Evolutionary conservation across 2,329 filamentous ascomycete species (phyloP).

Genomic region (Colletotrichum tabaci): DNA sequence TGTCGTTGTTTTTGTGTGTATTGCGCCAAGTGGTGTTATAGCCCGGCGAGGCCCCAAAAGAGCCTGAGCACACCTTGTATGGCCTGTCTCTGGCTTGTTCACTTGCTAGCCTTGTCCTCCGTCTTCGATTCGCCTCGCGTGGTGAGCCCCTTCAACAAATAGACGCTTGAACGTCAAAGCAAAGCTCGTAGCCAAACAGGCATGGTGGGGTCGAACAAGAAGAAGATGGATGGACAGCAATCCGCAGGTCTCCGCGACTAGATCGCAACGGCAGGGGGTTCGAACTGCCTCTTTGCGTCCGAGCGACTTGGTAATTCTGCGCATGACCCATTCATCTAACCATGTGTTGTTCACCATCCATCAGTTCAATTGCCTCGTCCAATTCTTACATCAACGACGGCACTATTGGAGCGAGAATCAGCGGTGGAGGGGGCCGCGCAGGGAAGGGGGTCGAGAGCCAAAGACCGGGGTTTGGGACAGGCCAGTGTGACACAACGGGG

Average conservation of each 20-base stretch:
- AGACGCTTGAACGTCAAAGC: slow-evolving; percentile 10
- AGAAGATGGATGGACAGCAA: slow-evolving; percentile 19
- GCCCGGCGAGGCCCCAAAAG: slow-evolving; percentile 8
- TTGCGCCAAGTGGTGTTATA: slow-evolving; percentile 8
- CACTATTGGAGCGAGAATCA: not conserved
- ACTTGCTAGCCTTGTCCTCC: slow-evolving; percentile 26
- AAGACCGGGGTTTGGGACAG: not conserved
- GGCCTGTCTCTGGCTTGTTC: not conserved
- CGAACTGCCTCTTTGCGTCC: slow-evolving; percentile 7
- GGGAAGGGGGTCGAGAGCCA: not conserved
- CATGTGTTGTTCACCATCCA: not conserved
- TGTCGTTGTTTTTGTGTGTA: not conserved
- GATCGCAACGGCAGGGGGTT: slow-evolving; percentile 6
- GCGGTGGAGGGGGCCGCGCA: not conserved
- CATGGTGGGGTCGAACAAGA: not conserved
- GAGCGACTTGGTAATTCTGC: not conserved
- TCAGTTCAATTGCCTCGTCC: not conserved
- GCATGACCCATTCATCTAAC: not conserved
- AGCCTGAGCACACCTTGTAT: slow-evolving; percentile 12
- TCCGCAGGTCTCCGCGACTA: slow-evolving; percentile 34
- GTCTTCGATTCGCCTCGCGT: slow-evolving; percentile 31
- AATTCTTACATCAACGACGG: not conserved
- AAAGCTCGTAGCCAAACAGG: not conserved
- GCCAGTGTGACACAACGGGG: not conserved
- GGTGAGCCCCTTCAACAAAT: slow-evolving; percentile 25